These are phyloP conservation scores for Solanum chilense DNA, from an alignment of 257 asterid species.

Conservation along the genomic window DNA sequence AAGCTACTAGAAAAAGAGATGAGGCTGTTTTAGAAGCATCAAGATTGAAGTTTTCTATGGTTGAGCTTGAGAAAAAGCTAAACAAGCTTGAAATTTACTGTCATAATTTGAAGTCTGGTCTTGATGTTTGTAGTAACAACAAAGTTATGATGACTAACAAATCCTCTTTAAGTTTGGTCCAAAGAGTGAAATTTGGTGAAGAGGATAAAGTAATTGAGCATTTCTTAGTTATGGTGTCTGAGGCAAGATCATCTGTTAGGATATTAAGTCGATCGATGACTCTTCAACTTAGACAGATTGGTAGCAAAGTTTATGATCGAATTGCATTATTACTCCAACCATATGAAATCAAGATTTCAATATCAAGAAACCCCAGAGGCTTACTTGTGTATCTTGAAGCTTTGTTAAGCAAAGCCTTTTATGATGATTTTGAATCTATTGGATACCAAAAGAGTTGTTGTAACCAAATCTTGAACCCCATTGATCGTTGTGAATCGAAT, in stretches of 20 bases:
- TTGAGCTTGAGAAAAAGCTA: constrained; percentile 88
- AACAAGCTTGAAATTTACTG: constrained; percentile 84
- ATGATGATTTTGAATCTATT: constrained; percentile 61
- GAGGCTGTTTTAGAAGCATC: constrained; percentile 87
- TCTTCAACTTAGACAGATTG: constrained; percentile 49
- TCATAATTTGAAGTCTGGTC: constrained; percentile 65
- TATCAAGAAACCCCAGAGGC: constrained; percentile 61
- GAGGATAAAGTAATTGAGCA: constrained; percentile 49
- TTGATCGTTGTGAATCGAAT: constrained; percentile 64
- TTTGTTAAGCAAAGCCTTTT: constrained; percentile 51
- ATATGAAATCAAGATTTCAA: constrained; percentile 59
- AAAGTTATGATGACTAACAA: neutral
- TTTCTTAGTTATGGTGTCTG: constrained; percentile 65
- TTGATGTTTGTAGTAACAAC: constrained; percentile 31
- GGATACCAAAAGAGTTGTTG: constrained; percentile 47
- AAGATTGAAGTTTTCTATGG: constrained; percentile 61
- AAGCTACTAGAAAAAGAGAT: constrained; percentile 63
- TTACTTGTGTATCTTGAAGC: constrained; percentile 64
- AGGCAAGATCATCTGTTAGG: constrained; percentile 59
- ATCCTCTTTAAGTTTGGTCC: constrained; percentile 22
- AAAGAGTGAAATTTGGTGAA: constrained; percentile 35
- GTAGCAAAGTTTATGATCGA: constrained; percentile 53
- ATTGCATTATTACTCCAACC: constrained; percentile 61
- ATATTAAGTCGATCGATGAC: constrained; percentile 44
- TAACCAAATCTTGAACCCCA: constrained; percentile 51